These are phyloP conservation scores for Ganoderma sinense DNA, from an alignment of 1,284 basidiomycete genomes.

Conservation along the genomic window DNA sequence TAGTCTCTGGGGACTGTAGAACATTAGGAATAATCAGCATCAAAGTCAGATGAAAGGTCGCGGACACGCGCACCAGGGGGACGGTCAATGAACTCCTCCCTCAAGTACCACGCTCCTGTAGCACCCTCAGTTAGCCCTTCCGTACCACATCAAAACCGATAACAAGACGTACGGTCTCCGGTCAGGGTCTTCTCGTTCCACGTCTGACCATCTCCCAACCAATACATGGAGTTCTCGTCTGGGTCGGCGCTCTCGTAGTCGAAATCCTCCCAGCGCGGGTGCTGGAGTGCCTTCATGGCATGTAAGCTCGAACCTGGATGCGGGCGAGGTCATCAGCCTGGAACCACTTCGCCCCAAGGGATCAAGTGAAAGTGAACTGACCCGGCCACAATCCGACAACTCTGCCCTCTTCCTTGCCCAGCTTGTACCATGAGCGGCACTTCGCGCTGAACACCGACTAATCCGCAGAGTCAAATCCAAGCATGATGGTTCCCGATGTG, in stretches of 20 bases:
- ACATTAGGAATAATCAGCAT: neutral
- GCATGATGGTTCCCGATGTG: too few species aligned
- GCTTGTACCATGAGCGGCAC: constrained; percentile 75
- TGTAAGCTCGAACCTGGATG: constrained; percentile 59
- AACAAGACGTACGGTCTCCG: constrained; percentile 53
- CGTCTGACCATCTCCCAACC: constrained; percentile 65
- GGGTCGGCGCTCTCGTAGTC: constrained; percentile 57
- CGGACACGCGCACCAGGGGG: constrained; percentile 25
- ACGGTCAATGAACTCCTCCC: constrained; percentile 45
- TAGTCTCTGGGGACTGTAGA: neutral
- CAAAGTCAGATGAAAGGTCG: neutral
- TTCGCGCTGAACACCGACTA: constrained; percentile 66
- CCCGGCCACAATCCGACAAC: constrained; percentile 69
- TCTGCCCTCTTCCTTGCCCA: constrained; percentile 62
- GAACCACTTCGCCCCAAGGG: neutral
- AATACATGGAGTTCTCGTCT: constrained; percentile 57
- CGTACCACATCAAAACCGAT: neutral
- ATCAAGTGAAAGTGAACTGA: constrained; percentile 29
- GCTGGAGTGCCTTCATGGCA: constrained; percentile 52
- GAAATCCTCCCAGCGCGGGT: constrained; percentile 74
- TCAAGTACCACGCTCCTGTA: constrained; percentile 58
- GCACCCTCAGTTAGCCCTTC: neutral
- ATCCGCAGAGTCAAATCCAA: neutral
- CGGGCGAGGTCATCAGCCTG: too few species aligned
- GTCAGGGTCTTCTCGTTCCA: constrained; percentile 49